A percentile compares a stretch with the other conserved stretches of the same genome.
phyloP scores from a whole-genome alignment of 352 stramenopile genomes.

The Phytophthora cryptogea region DNA sequence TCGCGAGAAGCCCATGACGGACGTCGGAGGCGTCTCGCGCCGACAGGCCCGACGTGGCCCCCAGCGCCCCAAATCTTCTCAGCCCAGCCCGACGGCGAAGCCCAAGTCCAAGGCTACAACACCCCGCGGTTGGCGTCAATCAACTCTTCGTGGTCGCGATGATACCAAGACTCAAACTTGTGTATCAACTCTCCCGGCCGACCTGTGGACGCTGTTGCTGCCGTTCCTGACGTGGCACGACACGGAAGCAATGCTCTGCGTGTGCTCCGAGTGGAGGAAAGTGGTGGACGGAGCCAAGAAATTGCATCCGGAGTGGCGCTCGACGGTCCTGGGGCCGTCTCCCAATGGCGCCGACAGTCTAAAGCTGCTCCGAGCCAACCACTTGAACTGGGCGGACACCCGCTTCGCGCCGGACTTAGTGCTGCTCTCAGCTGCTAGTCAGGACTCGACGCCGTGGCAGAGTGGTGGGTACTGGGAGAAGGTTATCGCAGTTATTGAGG shows the following conservation, averaged over 20 bases:
- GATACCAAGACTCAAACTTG: constrained; percentile 19
- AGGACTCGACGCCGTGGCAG: constrained; percentile 32
- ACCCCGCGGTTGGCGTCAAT: constrained; percentile 1
- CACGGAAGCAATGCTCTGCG: constrained; percentile 38
- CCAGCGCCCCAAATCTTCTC: constrained; percentile 5
- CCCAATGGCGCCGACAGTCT: constrained; percentile 32
- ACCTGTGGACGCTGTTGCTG: constrained; percentile 50
- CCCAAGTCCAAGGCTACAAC: constrained; percentile 5
- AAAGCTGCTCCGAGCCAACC: constrained; percentile 40
- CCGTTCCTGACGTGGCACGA: constrained; percentile 55
- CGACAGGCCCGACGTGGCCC: constrained; percentile 7
- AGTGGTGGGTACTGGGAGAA: constrained; percentile 46
- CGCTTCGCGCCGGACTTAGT: constrained; percentile 52
- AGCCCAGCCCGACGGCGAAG: not conserved
- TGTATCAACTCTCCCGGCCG: constrained; percentile 36
- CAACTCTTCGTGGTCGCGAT: constrained; percentile 13
- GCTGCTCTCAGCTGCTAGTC: constrained; percentile 39
- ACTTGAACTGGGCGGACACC: constrained; percentile 32
- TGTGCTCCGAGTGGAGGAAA: constrained; percentile 32
- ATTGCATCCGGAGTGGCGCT: constrained; percentile 42
- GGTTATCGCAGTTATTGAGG: constrained; percentile 37
- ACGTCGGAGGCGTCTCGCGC: constrained; percentile 8
- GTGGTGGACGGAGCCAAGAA: constrained; percentile 28
- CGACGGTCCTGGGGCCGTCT: constrained; percentile 35
- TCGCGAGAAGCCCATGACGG: constrained; percentile 6